Evolutionary conservation across 1,284 basidiomycete species (phyloP), one percentile per base, ranked within the genome.

Genomic region (Cutaneotrichosporon mucoides): DNA sequence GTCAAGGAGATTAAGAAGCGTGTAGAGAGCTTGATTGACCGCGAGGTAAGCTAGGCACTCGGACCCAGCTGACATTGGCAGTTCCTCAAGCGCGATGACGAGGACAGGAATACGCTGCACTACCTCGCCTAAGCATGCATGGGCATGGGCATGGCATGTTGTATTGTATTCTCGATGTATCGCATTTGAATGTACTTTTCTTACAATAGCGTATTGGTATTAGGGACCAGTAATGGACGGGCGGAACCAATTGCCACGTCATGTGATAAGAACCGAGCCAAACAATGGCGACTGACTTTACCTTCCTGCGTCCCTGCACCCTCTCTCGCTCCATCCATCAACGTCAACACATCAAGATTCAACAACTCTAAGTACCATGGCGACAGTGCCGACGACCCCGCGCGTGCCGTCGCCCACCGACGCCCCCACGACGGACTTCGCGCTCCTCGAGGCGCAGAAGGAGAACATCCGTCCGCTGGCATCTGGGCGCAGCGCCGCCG

Each of bases 21-120:
- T 55, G 85, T 96, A 63, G 87, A 88, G 68, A 83, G 82, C 53
- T 76, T 95, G 63, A 90, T 94, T 54, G 91, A 93, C 66, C 81
- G 85, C 66, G 93, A 95, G 24, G 24, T 24, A 24, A 24, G 24
- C 24, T 24, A 24, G 24, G 24, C n/a, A 24, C 24, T 24, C 24
- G 24, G 24, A 24, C 2, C 24, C 24, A 24, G n/a, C 24, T 24
- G 24, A 24, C 24, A 24, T 24, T 24, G 24, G 24, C 24, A 24
- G 73, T 96, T 93, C 79, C 53, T 62, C 41, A 45, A 48, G 24
- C 60, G 60, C 13, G 87, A 88, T 70, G 84, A 86, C 15, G 81
- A 83, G 35, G 87, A 90, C 69, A 84, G 81, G 76, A 86, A 85
- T 65, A 78, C 83, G 70, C 87, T 90, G 65, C 78, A 85, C 50